phyloP scores from a whole-genome alignment of 352 stramenopile genomes.

The Elongisporangium senticosum region DNA sequence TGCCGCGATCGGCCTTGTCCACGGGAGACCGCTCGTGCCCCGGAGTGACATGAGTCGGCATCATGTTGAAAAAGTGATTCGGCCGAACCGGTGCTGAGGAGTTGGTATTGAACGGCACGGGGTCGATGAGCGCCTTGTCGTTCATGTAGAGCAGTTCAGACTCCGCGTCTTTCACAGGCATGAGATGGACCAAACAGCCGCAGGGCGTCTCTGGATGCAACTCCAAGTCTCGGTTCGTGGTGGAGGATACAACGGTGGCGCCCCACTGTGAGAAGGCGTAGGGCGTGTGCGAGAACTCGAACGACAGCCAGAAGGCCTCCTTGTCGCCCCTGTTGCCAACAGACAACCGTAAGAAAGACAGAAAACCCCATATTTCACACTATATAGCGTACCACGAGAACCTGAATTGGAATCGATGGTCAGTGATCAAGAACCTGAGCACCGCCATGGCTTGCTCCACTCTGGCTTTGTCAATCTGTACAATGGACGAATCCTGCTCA shows the following conservation, averaged over 20 bases:
- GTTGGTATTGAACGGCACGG: slow-evolving; percentile 22
- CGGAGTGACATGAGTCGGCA: slow-evolving; percentile 34
- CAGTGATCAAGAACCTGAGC: slow-evolving; percentile 3
- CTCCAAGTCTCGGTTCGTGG: slow-evolving; percentile 9
- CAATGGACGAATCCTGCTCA: slow-evolving; percentile 18
- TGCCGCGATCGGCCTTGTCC: slow-evolving; percentile 3
- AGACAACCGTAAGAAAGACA: no score
- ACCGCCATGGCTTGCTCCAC: slow-evolving; percentile 2
- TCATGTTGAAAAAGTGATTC: slow-evolving; percentile 37
- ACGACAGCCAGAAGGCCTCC: slow-evolving; percentile 16
- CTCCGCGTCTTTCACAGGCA: slow-evolving; percentile 9
- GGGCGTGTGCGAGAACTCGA: slow-evolving; percentile 5
- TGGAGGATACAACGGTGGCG: slow-evolving; percentile 8
- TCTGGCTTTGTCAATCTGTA: slow-evolving; percentile 11
- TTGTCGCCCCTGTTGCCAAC: slow-evolving; percentile 8
- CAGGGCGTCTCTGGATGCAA: slow-evolving; percentile 11
- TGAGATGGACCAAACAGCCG: slow-evolving; percentile 12
- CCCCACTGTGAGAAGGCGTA: slow-evolving; percentile 17
- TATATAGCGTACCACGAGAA: neutral
- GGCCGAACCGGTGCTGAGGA: slow-evolving; percentile 16
- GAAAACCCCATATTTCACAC: no score
- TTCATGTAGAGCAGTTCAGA: slow-evolving; percentile 56
- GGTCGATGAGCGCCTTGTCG: slow-evolving; percentile 42
- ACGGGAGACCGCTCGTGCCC: slow-evolving; percentile 17
- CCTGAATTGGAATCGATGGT: neutral